Evolutionary conservation across 2,329 filamentous ascomycete species (phyloP), one percentile per base, ranked within the genome.

Genomic region (Coniella vitis): DNA sequence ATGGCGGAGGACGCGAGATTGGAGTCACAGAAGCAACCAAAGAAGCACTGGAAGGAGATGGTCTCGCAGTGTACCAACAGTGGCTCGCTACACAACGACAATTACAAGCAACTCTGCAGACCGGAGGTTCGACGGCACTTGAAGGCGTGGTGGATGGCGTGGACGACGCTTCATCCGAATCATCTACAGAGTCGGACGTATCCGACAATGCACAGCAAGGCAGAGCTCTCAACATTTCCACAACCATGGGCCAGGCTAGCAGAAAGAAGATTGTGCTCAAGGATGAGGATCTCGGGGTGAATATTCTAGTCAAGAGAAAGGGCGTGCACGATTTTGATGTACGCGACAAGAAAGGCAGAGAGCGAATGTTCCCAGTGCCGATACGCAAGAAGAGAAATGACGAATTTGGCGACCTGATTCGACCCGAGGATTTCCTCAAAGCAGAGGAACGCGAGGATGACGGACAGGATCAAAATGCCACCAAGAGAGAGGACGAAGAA

Each of bases 241-340:
- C 88, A 0, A 87, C 88, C 1, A 75, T 96, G 58, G 87, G 86
- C 8, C 89, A 95, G 65, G 83, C 86, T 8, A 85, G 83, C 55
- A 82, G 89, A 53, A 91, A 89, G 63, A 95, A 95, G 65, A 79
- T 91, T 20, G 87, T 87, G 0, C 73, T 95, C 35, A 90, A 82
- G 46, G 90, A 96, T 57, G 88, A 91, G 55, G 93, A 97, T 58
- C 74, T 97, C 3, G 93, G 93, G 16, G 83, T 97, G 56, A 96
- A 94, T 57, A 81, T 98, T 41, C 73, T 98, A 9, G 76, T 97
- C 36, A 87, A 93, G 57, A 85, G 87, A 57, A 94, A 90, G 63
- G 87, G 85, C 13, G 83, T 94, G n/a, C 87, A 93, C 63, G 93
- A 98, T 65, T 98, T 87, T 58, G 89, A 96, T 61, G 86, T 96